phyloP scores from a whole-genome alignment of 2,329 filamentous ascomycete species.

The Dactylellina sp. region DNA sequence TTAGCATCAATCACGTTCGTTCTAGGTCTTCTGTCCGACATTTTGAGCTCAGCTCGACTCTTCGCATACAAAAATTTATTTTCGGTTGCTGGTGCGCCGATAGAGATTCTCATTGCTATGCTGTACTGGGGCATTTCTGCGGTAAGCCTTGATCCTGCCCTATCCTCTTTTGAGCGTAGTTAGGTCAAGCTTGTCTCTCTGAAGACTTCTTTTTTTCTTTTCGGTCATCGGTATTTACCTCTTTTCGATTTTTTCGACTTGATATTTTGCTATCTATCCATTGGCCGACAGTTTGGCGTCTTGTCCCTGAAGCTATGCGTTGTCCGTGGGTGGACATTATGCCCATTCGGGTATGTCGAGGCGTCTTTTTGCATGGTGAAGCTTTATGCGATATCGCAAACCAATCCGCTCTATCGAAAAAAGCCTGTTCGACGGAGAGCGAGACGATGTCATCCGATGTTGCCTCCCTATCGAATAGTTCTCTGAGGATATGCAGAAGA shows the following conservation, averaged over 20 bases:
- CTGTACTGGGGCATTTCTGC: constrained; percentile 78
- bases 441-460: constrained; percentile 39
- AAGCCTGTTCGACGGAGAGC: constrained; percentile 3
- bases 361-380: constrained; percentile 35
- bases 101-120: constrained; percentile 77
- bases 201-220: constrained; percentile 21
- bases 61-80: constrained; percentile 77
- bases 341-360: constrained; percentile 47
- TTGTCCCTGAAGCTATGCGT: constrained; percentile 27
- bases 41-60: constrained; percentile 70
- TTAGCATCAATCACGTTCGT: constrained; percentile 73
- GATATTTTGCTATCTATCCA: constrained; percentile 27
- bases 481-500: constrained; percentile 13
- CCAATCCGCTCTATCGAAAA: constrained; percentile 3
- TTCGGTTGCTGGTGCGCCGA: constrained; percentile 74
- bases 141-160: constrained; percentile 60
- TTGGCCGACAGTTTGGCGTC: constrained; percentile 14
- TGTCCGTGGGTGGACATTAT: constrained; percentile 46
- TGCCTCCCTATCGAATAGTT: constrained; percentile 26
- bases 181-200: constrained; percentile 13
- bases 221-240: constrained; percentile 19
- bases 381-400: constrained; percentile 49
- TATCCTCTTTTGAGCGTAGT: constrained; percentile 16
- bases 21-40: constrained; percentile 73
- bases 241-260: constrained; percentile 13